These are phyloP conservation scores for Beauveria rudraprayagi DNA, from an alignment of 2,329 filamentous ascomycete genomes.

Conservation along the genomic window DNA sequence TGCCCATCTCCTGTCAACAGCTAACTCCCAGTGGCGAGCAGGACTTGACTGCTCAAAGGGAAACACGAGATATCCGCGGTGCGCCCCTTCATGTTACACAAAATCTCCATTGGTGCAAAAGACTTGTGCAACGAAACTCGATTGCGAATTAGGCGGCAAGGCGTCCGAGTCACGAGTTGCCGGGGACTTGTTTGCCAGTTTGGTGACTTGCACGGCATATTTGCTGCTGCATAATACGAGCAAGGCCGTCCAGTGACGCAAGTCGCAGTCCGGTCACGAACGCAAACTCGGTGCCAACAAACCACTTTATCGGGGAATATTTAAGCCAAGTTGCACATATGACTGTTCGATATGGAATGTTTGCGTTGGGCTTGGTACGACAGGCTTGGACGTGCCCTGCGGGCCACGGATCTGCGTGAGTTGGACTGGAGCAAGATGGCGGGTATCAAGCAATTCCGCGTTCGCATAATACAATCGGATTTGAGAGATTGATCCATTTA, in stretches of 20 bases:
- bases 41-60: neutral
- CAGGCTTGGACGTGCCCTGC: neutral
- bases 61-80: neutral
- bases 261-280: neutral
- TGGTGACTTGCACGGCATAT: neutral
- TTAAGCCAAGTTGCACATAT: neutral
- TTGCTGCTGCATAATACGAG: constrained; percentile 1
- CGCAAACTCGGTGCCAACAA: neutral
- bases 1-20: too few species aligned
- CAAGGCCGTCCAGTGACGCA: neutral
- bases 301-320: neutral
- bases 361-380: neutral
- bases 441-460: too few species aligned
- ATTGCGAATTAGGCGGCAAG: neutral
- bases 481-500: too few species aligned
- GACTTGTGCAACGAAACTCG: neutral
- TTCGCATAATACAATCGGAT: too few species aligned
- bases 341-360: neutral
- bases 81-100: neutral
- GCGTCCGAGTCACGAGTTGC: neutral
- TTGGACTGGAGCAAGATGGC: too few species aligned
- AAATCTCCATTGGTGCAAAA: neutral
- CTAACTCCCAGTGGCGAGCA: neutral
- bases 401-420: too few species aligned
- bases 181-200: neutral